Percentiles rank a stretch among this genome's conserved stretches.
phyloP scores from a whole-genome alignment of 176 grass and related monocot species.

The Phoenix dactylifera region DNA sequence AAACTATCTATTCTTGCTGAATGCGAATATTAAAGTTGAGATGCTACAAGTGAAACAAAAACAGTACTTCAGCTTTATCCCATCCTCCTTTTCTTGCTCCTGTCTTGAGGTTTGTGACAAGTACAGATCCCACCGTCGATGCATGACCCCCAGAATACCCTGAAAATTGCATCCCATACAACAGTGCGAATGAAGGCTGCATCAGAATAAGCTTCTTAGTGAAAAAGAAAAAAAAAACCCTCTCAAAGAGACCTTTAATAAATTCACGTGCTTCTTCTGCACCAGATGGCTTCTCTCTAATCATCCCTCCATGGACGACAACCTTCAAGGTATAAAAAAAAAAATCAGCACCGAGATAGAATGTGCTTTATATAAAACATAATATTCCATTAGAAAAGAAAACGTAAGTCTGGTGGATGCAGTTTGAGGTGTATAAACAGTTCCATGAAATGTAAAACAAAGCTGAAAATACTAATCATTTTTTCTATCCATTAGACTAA shows the following conservation, averaged over 20 bases:
- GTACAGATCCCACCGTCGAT: constrained; percentile 77
- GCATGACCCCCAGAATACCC: constrained; percentile 90
- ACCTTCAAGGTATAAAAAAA: constrained; percentile 42
- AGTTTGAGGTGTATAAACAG: too few relatives aligned
- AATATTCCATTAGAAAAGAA: too few relatives aligned
- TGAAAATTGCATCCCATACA: constrained; percentile 12
- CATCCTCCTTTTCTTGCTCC: constrained; percentile 63
- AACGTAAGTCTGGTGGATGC: too few relatives aligned
- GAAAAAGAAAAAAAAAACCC: neutral
- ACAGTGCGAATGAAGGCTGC: too few relatives aligned
- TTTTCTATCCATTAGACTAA: too few relatives aligned
- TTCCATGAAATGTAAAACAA: too few relatives aligned
- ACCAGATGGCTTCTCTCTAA: constrained; percentile 89
- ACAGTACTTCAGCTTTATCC: constrained; percentile 84
- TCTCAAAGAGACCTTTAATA: constrained; percentile 54
- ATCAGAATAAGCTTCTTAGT: too few relatives aligned
- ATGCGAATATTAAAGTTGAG: neutral
- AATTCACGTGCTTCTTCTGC: constrained; percentile 76
- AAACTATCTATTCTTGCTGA: too few relatives aligned
- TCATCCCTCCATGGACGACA: constrained; percentile 83
- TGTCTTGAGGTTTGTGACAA: constrained; percentile 86
- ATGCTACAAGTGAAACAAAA: constrained; percentile 2
- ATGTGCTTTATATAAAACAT: too few relatives aligned
- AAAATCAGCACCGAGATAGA: neutral
- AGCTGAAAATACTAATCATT: too few relatives aligned